Evolutionary conservation across 2,329 filamentous ascomycete species (phyloP), one percentile per base, ranked within the genome.

Genomic region (Grosmannia clavigera): DNA sequence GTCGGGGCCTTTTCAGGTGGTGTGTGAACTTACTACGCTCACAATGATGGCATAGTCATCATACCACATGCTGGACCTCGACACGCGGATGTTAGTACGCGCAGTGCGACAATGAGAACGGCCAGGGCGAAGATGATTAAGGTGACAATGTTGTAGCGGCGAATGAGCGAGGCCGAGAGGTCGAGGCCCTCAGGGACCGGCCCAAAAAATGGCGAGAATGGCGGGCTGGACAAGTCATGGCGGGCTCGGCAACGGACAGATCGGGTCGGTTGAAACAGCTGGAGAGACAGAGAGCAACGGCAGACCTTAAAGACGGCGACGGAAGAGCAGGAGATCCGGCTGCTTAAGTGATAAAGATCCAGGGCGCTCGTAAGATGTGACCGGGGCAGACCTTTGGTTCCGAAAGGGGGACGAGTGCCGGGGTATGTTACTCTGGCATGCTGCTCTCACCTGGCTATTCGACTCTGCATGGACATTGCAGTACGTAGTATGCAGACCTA

Each of bases 1-100:
- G 40, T 25, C 9, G 2, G 14, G 43, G 25, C 14, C 14, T 40
- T 16, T 14, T 2, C 5, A 4, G 43, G 43, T 3, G 3, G 19
- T 4, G 43, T n/a, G 19, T 3, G 3, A 27, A 33, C 48, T 31
- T 33, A 58, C 57, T 25, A 27, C 19, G 14, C n/a, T 25, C 5
- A 31, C 14, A 4, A 58, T 29, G 12, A 54, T 31, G 16, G 57
- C 57, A 46, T 58, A 58, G 57, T 58, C 57, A 12, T 58, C 57
- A 14, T 53, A 58, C 57, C 57, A 58, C 35, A 58, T n/a, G 16
- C 7, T 31, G 33, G 11, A 31, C 14, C 50, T 31, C 22, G n/a
- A 40, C 10, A 33, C 22, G n/a, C 57, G 57, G 14, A 58, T 35
- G 6, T 22, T 22, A 58, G 33, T n/a, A 58, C 9, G 2, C 57